phyloP scores from a whole-genome alignment of 177 flowering plant genomes.

The Vitis hybrid region DNA sequence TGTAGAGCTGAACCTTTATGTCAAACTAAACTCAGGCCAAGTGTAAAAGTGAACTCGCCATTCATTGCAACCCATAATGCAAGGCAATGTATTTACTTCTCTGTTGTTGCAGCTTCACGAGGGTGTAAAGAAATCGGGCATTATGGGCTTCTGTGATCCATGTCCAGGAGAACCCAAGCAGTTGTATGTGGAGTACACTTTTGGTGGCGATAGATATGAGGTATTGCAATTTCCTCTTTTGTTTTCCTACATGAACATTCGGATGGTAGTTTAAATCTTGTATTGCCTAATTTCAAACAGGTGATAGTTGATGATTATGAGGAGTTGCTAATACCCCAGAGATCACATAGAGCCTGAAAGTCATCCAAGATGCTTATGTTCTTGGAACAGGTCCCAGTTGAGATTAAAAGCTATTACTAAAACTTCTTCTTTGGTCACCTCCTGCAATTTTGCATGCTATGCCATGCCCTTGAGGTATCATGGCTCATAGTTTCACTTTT shows the following conservation, averaged over 20 bases:
- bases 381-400: too few species aligned
- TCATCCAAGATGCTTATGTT: neutral
- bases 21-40: too few species aligned
- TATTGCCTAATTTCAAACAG: constrained; percentile 27
- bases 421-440: constrained; percentile 3
- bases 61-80: too few species aligned
- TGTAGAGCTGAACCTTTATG: too few species aligned
- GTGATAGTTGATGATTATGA: constrained; percentile 64
- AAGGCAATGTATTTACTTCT: neutral
- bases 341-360: constrained; percentile 33
- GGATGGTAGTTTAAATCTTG: neutral
- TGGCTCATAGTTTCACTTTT: too few species aligned
- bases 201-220: constrained; percentile 48
- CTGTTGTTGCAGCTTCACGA: constrained; percentile 76
- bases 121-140: constrained; percentile 92
- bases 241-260: neutral
- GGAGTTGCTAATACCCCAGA: constrained; percentile 65
- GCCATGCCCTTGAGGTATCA: constrained; percentile 15
- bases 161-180: constrained; percentile 89
- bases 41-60: too few species aligned
- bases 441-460: constrained; percentile 23
- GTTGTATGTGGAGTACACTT: constrained; percentile 69
- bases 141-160: constrained; percentile 97
- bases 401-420: neutral
- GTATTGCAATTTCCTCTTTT: constrained; percentile 27